Conservation (phyloP, 306 rosid species). For the Lotus japonicus region DNA sequence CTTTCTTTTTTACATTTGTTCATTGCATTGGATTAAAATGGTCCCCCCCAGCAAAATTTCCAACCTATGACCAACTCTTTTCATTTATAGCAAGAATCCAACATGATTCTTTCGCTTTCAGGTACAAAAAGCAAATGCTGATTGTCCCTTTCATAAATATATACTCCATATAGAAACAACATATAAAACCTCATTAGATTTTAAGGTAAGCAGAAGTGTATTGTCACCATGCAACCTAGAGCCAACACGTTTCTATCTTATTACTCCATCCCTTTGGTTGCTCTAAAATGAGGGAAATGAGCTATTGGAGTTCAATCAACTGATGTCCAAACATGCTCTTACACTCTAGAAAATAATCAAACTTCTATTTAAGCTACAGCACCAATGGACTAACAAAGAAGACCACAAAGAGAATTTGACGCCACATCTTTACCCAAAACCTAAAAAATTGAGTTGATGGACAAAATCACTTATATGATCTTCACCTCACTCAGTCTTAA, state of each 20-base stretch:
- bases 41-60: conserved; percentile 23
- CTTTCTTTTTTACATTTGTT: neutral
- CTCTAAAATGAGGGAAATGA: too few relatives aligned
- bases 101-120: conserved; percentile 12
- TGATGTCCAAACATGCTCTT: too few relatives aligned
- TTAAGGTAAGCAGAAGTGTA: neutral
- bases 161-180: conserved; percentile 8
- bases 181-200: neutral
- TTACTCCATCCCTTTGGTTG: neutral
- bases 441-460: too few relatives aligned
- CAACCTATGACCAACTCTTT: neutral
- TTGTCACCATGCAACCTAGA: conserved; percentile 18
- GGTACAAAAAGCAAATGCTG: conserved; percentile 7
- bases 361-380: neutral
- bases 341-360: neutral
- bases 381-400: too few relatives aligned
- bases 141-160: neutral
- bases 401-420: too few relatives aligned
- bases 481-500: too few relatives aligned
- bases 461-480: too few relatives aligned
- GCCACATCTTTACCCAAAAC: too few relatives aligned
- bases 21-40: conserved; percentile 10
- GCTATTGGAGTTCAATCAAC: too few relatives aligned
- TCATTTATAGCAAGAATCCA: conserved; percentile 12
- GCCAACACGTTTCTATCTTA: too few relatives aligned